Conservation (phyloP, 345 rosid genomes). For the Cardamine resedifolia region DNA sequence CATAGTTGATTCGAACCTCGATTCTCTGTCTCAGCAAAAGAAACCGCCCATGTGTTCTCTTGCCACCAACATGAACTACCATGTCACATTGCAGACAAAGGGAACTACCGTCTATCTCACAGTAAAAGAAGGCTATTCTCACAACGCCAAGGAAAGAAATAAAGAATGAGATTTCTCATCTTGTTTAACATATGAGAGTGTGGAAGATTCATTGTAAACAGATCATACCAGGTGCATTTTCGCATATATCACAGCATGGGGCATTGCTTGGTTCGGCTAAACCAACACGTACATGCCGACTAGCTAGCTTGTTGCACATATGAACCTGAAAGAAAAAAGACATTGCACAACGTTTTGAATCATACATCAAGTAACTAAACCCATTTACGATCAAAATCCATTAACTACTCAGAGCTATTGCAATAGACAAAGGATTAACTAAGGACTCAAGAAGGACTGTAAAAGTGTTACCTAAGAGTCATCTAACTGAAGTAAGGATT, state of each 20-base stretch:
- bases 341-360: neutral
- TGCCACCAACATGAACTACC: conserved; percentile 89
- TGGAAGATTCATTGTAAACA: neutral
- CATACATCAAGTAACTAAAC: conserved; percentile 10
- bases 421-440: neutral
- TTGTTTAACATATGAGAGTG: neutral
- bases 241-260: conserved; percentile 81
- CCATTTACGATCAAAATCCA: neutral
- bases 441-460: conserved; percentile 33
- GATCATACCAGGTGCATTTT: conserved; percentile 73
- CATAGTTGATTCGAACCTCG: conserved; percentile 54
- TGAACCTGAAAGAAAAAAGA: conserved; percentile 56
- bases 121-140: conserved; percentile 72
- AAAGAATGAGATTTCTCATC: conserved; percentile 27
- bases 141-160: conserved; percentile 22
- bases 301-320: conserved; percentile 83
- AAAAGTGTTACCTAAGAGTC: conserved; percentile 33
- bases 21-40: conserved; percentile 76
- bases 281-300: conserved; percentile 77
- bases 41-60: conserved; percentile 75
- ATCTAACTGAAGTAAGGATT: conserved; percentile 35
- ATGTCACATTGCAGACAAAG: conserved; percentile 90
- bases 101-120: conserved; percentile 84
- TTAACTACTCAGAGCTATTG: neutral
- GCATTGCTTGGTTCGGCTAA: conserved; percentile 73